Conservation (phyloP, 2,329 filamentous ascomycete genomes). For the Fusarium sublunatum region DNA sequence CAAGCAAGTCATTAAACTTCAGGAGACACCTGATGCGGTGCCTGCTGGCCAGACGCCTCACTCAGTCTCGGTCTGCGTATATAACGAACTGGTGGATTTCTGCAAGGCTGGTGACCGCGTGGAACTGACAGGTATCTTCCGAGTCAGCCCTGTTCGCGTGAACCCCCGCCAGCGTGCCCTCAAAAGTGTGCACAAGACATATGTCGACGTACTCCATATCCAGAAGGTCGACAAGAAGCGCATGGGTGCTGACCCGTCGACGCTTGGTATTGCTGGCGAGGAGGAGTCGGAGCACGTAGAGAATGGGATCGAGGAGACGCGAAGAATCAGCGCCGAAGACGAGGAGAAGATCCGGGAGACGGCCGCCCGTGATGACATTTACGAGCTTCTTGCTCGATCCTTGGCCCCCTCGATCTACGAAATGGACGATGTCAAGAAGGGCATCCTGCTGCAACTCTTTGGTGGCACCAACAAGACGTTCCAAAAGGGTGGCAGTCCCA, state of each 20-base stretch:
- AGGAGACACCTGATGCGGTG: slow-evolving; percentile 95
- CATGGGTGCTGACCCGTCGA: slow-evolving; percentile 90
- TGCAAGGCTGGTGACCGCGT: slow-evolving; percentile 98
- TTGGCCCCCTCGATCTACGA: slow-evolving; percentile 96
- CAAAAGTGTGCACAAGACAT: slow-evolving; percentile 98
- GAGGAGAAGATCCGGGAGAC: slow-evolving; percentile 88
- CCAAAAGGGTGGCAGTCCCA: slow-evolving; percentile 93
- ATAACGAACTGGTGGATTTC: slow-evolving; percentile 96
- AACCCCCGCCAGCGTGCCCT: slow-evolving; percentile 93
- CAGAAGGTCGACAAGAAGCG: slow-evolving; percentile 97
- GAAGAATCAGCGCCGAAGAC: slow-evolving; percentile 86
- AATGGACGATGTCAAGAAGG: slow-evolving; percentile 99
- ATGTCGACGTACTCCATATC: slow-evolving; percentile 93
- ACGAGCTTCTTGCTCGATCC: slow-evolving; percentile 90
- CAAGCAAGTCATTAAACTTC: slow-evolving; percentile 98
- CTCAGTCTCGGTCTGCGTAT: slow-evolving; percentile 94
- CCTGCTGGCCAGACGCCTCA: slow-evolving; percentile 97
- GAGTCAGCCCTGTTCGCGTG: slow-evolving; percentile 90
- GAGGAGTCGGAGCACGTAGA: slow-evolving; percentile 73
- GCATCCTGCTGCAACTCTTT: slow-evolving; percentile 94
- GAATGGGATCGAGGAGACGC: slow-evolving; percentile 82
- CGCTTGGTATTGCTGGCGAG: slow-evolving; percentile 83
- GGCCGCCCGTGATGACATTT: slow-evolving; percentile 84
- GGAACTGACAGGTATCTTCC: slow-evolving; percentile 96
- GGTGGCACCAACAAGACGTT: slow-evolving; percentile 98